Evolutionary conservation across 208 protist genomes (phyloP).

Genomic region (Leishmania amazonensis): DNA sequence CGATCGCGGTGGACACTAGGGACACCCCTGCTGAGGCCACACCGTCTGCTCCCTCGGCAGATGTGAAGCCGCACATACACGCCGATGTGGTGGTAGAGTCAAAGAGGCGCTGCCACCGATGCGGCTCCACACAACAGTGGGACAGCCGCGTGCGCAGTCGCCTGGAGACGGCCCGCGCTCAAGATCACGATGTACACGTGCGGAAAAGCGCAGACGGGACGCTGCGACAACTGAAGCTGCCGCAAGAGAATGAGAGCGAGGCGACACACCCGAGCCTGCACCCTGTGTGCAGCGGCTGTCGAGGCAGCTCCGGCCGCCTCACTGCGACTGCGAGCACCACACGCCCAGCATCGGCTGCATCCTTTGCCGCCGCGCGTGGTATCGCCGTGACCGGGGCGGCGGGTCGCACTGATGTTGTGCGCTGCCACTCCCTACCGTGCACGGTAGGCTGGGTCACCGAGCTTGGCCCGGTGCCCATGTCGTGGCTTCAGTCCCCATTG

Average conservation of each 20-base stretch:
- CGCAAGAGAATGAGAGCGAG: not conserved
- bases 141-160: slow-evolving; percentile 16
- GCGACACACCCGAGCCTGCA: not conserved
- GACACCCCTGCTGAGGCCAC: not conserved
- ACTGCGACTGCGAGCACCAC: not conserved
- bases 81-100: not conserved
- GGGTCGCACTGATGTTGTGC: not conserved
- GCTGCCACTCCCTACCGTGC: not conserved
- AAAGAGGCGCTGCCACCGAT: not conserved
- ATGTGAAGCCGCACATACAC: not conserved
- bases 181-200: not conserved
- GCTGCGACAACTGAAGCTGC: not conserved
- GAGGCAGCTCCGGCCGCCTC: not conserved
- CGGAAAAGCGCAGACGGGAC: not conserved
- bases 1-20: not conserved
- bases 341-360: not conserved
- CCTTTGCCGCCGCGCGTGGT: not conserved
- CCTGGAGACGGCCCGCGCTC: slow-evolving; percentile 2
- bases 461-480: not conserved
- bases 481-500: not conserved
- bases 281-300: not conserved
- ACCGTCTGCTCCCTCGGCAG: not conserved
- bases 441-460: not conserved
- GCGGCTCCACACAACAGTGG: not conserved
- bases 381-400: not conserved